These are phyloP conservation scores for Botrytis tulipae DNA, from an alignment of 2,329 filamentous ascomycete genomes.

Conservation along the genomic window DNA sequence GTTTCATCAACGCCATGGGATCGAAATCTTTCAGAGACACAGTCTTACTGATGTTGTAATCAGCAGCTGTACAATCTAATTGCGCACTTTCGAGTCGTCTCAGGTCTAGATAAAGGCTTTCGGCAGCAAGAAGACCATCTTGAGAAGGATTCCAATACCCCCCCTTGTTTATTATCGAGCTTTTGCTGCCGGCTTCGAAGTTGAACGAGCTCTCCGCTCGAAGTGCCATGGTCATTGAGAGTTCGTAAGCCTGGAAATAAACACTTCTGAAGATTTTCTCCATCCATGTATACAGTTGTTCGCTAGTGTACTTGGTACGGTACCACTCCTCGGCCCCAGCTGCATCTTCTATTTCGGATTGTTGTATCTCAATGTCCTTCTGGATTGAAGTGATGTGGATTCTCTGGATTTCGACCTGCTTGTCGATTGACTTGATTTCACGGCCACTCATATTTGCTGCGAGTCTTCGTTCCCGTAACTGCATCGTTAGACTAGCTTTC, in stretches of 20 bases:
- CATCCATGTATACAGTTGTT: slow-evolving; percentile 9
- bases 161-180: not conserved
- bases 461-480: slow-evolving; percentile 6
- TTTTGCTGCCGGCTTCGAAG: not conserved
- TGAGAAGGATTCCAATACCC: slow-evolving; percentile 13
- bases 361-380: slow-evolving; percentile 1
- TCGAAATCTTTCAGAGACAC: slow-evolving; percentile 9
- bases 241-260: not conserved
- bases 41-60: slow-evolving; percentile 20
- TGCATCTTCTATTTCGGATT: not conserved
- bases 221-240: not conserved
- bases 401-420: not conserved
- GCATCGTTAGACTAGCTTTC: slow-evolving; percentile 4
- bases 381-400: not conserved
- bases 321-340: not conserved
- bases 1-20: slow-evolving; percentile 16
- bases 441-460: slow-evolving; percentile 4
- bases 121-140: slow-evolving; percentile 20
- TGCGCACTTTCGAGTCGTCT: slow-evolving; percentile 9
- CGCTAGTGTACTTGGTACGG: not conserved
- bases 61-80: slow-evolving; percentile 3
- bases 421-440: slow-evolving; percentile 7
- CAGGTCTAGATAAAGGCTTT: slow-evolving; percentile 11
- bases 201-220: slow-evolving; percentile 2
- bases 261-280: not conserved